A percentile compares a stretch with the other conserved stretches of the same genome.
These are phyloP conservation scores for Hibiscus tridactylites DNA, from an alignment of 345 rosid species.

Conservation along the genomic window DNA sequence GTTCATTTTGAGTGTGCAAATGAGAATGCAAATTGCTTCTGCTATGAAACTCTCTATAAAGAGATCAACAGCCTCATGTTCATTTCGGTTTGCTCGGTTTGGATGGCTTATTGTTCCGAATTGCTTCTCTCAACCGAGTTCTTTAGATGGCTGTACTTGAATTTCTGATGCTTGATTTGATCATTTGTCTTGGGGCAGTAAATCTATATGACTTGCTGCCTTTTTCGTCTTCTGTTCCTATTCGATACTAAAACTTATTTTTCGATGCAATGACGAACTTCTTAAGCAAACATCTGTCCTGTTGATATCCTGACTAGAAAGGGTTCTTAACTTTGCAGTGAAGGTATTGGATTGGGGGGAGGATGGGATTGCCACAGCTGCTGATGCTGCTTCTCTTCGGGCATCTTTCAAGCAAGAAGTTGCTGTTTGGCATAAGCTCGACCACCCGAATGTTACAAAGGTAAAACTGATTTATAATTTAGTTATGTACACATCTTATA, in stretches of 20 bases:
- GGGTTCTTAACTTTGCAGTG: constrained; percentile 29
- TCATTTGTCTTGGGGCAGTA: background rate
- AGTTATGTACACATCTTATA: background rate
- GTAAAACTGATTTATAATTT: constrained; percentile 17
- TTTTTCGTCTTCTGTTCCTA: background rate
- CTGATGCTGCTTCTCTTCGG: constrained; percentile 53
- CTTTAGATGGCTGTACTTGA: background rate
- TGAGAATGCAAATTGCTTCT: background rate
- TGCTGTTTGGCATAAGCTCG: constrained; percentile 88
- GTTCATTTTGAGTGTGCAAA: background rate
- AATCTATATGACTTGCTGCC: background rate
- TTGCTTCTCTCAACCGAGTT: background rate
- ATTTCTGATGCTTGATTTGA: background rate
- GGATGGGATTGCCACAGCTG: constrained; percentile 52
- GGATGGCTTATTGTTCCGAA: background rate
- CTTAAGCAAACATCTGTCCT: background rate
- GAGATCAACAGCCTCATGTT: background rate
- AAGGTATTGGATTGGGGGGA: constrained; percentile 82
- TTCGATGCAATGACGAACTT: background rate
- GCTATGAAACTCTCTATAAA: background rate
- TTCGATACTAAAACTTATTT: background rate
- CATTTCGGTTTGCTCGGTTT: too few relatives aligned
- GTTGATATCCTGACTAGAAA: background rate
- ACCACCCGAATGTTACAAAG: constrained; percentile 78
- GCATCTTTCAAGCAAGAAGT: constrained; percentile 76